Base-by-base conservation (phyloP, 2,329 filamentous ascomycete species). In the Sodiomyces alkalinus region DNA sequence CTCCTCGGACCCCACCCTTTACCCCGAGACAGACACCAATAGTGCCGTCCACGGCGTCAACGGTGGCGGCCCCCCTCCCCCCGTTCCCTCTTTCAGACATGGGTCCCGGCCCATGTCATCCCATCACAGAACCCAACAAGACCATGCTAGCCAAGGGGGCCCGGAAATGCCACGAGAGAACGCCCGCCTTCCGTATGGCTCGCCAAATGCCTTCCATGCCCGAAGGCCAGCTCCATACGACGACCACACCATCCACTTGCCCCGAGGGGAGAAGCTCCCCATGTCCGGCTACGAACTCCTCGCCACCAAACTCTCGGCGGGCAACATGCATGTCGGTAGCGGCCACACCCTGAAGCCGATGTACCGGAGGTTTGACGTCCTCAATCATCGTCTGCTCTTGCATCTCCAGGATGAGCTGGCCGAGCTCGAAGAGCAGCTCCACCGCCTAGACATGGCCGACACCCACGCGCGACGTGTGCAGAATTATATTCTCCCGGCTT, bases 341-440 rank as follows among this genome's bases (percentile, higher is more conserved):
- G 35, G 44, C 1, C 42, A 43, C 9, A 36, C 38, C 0, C 41
- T 62, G 18, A 52, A 46, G 25, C 81, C 82, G 1, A 66, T 92
- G 33, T 93, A 92, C 48, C 72, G 86, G 23, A 76, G 76, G 32
- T 94, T 94, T 43, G 76, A 81, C 46, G 65, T 71, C 8, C 56
- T 93, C 12, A 86, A 90, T 41, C 83, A 92, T 46, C 74, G 86
- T 3, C 56, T 92, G 3, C 56, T 94, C 3, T 60, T 93, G 0
- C 75, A 90, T 36, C 61, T 92, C 11, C 86, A 93, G 49, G 83
- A 92, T 44, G 82, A 92, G 47, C 69, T 93, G 12, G 62, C 64
- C 17, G 78, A 87, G 41, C 59, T 92, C 20, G 85, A 93, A 50
- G 75, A 83, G 42, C 73, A 86, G 32, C 63, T 94, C 1, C 67